Evolutionary conservation across 2,329 filamentous ascomycete species (phyloP).

Genomic region (Colletotrichum destructivum): DNA sequence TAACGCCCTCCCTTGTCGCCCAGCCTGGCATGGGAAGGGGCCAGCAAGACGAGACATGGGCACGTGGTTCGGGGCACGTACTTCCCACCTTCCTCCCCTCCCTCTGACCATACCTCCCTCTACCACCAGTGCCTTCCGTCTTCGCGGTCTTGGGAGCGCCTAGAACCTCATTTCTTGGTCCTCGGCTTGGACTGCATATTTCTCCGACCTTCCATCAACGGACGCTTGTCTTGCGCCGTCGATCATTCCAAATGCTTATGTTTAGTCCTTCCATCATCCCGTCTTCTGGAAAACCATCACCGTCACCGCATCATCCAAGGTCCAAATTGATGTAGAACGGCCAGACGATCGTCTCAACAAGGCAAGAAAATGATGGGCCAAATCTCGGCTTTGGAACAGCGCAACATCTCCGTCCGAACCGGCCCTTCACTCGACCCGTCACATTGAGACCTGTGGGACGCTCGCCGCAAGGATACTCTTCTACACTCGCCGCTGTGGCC

Average conservation of each 20-base stretch:
- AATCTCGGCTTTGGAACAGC: slow-evolving; percentile 13
- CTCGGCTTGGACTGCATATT: slow-evolving; percentile 26
- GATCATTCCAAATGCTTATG: slow-evolving; percentile 33
- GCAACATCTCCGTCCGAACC: slow-evolving; percentile 36
- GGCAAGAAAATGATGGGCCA: slow-evolving; percentile 10
- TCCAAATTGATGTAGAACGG: slow-evolving; percentile 1
- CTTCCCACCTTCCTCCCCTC: background rate
- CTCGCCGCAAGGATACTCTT: slow-evolving; percentile 15
- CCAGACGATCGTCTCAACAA: slow-evolving; percentile 9
- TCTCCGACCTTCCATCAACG: slow-evolving; percentile 8
- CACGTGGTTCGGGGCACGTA: slow-evolving; percentile 6
- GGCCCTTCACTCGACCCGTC: background rate
- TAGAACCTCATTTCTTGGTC: slow-evolving; percentile 39
- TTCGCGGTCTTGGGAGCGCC: slow-evolving; percentile 19
- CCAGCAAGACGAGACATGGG: background rate
- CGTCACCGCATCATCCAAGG: slow-evolving; percentile 1
- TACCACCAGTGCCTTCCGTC: background rate
- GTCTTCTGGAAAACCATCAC: slow-evolving; percentile 14
- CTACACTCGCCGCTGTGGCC: slow-evolving; percentile 17
- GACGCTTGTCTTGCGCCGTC: slow-evolving; percentile 4
- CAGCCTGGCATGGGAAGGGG: background rate
- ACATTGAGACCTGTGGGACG: slow-evolving; percentile 30
- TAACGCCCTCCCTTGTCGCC: background rate
- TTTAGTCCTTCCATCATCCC: slow-evolving; percentile 9
- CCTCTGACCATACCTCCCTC: too few species aligned